A percentile compares a stretch with the other conserved stretches of the same genome.
Conservation (phyloP, 169 alveolate genomes). For the Cryptosporidium parvum region DNA sequence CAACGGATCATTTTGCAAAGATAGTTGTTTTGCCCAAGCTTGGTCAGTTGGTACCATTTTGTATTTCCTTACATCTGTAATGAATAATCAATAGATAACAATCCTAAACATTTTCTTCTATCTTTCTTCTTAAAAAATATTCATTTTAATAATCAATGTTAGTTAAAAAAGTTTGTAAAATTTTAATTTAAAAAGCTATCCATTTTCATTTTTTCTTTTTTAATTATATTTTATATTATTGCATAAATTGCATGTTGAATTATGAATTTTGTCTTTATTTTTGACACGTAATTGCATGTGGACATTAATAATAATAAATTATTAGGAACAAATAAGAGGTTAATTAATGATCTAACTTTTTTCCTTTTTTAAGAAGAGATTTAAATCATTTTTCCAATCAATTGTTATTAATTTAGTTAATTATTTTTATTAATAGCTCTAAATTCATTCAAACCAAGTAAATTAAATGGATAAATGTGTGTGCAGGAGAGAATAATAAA, state of each 20-base stretch:
- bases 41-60: constrained; percentile 83
- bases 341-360: background rate
- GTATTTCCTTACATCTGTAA: constrained; percentile 52
- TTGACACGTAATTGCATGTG: constrained; percentile 27
- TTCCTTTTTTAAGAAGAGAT: too few species aligned
- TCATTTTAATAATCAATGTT: too few species aligned
- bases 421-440: background rate
- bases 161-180: background rate
- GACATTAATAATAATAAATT: background rate
- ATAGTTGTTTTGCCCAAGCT: constrained; percentile 90
- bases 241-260: background rate
- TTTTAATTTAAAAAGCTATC: too few species aligned
- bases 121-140: too few species aligned
- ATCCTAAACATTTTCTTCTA: too few species aligned
- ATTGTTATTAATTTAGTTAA: too few species aligned
- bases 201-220: background rate
- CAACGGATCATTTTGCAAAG: constrained; percentile 85
- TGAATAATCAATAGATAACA: background rate
- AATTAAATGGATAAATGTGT: background rate
- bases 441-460: background rate
- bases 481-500: background rate
- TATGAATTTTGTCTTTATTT: background rate
- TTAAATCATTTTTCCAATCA: background rate
- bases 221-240: background rate
- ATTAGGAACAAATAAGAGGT: background rate